phyloP scores from a whole-genome alignment of 495 filamentous ascomycete genomes.

The Extremus antarcticus region DNA sequence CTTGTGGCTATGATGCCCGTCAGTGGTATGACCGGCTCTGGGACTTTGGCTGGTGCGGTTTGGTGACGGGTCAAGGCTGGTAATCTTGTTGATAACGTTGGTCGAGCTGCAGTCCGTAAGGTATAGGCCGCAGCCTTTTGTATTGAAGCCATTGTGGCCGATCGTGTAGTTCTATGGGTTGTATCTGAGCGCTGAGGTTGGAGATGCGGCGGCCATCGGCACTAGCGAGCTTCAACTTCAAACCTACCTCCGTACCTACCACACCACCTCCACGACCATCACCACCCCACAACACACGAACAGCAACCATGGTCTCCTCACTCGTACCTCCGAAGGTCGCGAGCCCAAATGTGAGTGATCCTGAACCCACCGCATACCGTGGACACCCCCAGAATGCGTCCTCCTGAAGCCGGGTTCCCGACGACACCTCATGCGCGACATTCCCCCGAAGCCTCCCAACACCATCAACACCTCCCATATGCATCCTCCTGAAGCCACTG shows the following conservation, averaged over 20 bases:
- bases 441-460: no score
- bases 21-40: slow-evolving; percentile 9
- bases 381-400: slow-evolving; percentile 83
- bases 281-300: background rate
- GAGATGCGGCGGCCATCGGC: background rate
- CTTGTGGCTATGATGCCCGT: slow-evolving; percentile 38
- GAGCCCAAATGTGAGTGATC: no score
- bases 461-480: no score
- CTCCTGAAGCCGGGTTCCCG: background rate
- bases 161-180: background rate
- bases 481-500: no score
- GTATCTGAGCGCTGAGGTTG: background rate
- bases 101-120: slow-evolving; percentile 30
- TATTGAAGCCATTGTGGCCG: slow-evolving; percentile 8
- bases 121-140: slow-evolving; percentile 6
- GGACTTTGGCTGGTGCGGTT: background rate
- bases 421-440: no score
- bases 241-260: no score
- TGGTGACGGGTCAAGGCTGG: slow-evolving; percentile 1
- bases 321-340: slow-evolving; percentile 98
- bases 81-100: slow-evolving; percentile 32
- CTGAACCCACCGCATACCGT: no score
- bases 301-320: slow-evolving; percentile 55
- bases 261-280: background rate
- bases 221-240: no score